Evolutionary conservation across 805 yeast species (phyloP).

Genomic region (Ogataea methylovora): DNA sequence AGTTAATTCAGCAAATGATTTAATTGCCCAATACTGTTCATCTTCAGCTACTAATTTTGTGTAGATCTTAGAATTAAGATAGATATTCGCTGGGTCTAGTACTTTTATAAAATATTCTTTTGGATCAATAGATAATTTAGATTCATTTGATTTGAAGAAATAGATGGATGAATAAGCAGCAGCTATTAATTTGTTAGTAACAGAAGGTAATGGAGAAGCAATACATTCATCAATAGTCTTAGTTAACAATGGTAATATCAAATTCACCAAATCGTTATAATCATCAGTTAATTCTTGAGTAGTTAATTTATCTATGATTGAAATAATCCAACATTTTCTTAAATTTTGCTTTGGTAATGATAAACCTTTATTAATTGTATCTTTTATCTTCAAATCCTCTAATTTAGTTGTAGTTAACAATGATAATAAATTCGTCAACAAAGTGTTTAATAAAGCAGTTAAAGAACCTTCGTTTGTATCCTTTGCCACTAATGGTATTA

Average conservation of each 20-base stretch:
- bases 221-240: slow-evolving; percentile 36
- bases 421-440: slow-evolving; percentile 35
- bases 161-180: slow-evolving; percentile 45
- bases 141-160: slow-evolving; percentile 8
- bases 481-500: slow-evolving; percentile 50
- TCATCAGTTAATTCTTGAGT: background rate
- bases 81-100: slow-evolving; percentile 28
- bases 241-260: slow-evolving; percentile 16
- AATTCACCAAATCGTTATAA: background rate
- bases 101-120: slow-evolving; percentile 26
- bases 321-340: slow-evolving; percentile 59
- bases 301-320: slow-evolving; percentile 1
- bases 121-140: slow-evolving; percentile 10
- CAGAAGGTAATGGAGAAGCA: slow-evolving; percentile 45
- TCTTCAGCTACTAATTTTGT: slow-evolving; percentile 36
- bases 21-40: slow-evolving; percentile 47
- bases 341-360: slow-evolving; percentile 37
- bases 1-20: slow-evolving; percentile 33
- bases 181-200: slow-evolving; percentile 42
- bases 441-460: slow-evolving; percentile 37
- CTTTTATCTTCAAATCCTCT: slow-evolving; percentile 17
- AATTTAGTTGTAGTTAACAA: slow-evolving; percentile 12
- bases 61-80: slow-evolving; percentile 39
- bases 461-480: slow-evolving; percentile 72
- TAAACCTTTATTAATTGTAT: slow-evolving; percentile 48